Evolutionary conservation across 2,329 filamentous ascomycete species (phyloP), one percentile per base, ranked within the genome.

Genomic region (Monilinia polystroma): DNA sequence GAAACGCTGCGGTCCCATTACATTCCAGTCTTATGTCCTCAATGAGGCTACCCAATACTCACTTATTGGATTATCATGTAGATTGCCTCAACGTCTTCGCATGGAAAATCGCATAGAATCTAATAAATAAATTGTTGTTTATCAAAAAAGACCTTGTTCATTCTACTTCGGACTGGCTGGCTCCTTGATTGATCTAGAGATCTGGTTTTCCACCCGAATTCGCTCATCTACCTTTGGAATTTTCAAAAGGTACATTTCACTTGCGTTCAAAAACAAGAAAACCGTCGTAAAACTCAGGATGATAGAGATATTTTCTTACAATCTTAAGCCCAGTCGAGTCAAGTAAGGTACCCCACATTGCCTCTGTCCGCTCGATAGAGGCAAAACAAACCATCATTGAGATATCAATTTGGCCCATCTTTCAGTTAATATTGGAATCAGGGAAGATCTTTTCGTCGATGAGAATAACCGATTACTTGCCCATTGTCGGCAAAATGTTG

Each of bases 361-460:
- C 26, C 35, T 63, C 49, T 20, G 78, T 79, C 1, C 79, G 72
- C 70, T 81, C 79, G 26, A 70, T 72, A n/a, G 74, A 72, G 1
- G 69, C 79, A 10, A 79, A 69, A 1, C 68, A 68, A 2, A 74
- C 49, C 74, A 79, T 77, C 77, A 81, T 79, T 2, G 69, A 73
- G 14, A 81, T 41, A 68, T 81, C 79, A 6, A 77, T 63, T 10
- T 72, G 69, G 0, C 76, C 68, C 1, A 76, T 73, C 51, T 76
- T 68, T 72, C 71, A 78, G 23, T 75, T 70, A 1, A 73, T 76
- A 8, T 75, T 75, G 2, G 51, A 70, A 41, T 80, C 72, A 0
- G 79, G 78, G 16, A 82, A 54, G 3, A 81, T 60, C 23, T 23
- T 23, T 23, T 23, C 23, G 23, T 23, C 23, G 1, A 23, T 23